These are phyloP conservation scores for Arthrobotrys sphaeroides DNA, from an alignment of 2,329 filamentous ascomycete genomes.

Conservation along the genomic window DNA sequence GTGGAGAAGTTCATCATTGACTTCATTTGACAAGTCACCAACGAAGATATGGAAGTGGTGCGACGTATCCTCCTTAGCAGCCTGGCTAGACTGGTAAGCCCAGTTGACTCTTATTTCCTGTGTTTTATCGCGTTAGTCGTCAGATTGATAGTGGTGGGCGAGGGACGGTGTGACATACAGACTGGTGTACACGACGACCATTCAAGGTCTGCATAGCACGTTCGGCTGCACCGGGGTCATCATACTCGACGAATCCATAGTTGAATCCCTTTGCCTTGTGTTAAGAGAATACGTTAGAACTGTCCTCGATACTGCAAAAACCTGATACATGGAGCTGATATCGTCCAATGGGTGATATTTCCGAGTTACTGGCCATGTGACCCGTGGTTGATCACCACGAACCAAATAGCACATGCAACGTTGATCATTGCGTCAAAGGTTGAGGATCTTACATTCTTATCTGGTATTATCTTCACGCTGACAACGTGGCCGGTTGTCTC, in stretches of 20 bases:
- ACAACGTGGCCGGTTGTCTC: conserved; percentile 98
- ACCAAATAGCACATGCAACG: conserved; percentile 16
- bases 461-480: conserved; percentile 98
- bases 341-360: not conserved
- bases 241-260: conserved; percentile 98
- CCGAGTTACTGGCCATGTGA: not conserved
- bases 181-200: conserved; percentile 92
- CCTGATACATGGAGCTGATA: not conserved
- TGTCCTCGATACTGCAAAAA: not conserved
- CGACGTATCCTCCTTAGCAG: conserved; percentile 95
- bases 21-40: conserved; percentile 95
- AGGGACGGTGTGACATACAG: conserved; percentile 69
- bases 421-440: not conserved
- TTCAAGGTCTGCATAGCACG: conserved; percentile 97
- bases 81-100: conserved; percentile 96
- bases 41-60: conserved; percentile 99
- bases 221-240: conserved; percentile 95
- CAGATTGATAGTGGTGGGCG: not conserved
- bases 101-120: conserved; percentile 99
- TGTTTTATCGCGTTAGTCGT: conserved; percentile 33
- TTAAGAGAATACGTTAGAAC: conserved; percentile 10
- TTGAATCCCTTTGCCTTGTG: conserved; percentile 92
- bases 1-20: conserved; percentile 92
- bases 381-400: not conserved
- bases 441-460: conserved; percentile 85